Conservation (phyloP, 345 rosid genomes). For the Citrus reticulata region DNA sequence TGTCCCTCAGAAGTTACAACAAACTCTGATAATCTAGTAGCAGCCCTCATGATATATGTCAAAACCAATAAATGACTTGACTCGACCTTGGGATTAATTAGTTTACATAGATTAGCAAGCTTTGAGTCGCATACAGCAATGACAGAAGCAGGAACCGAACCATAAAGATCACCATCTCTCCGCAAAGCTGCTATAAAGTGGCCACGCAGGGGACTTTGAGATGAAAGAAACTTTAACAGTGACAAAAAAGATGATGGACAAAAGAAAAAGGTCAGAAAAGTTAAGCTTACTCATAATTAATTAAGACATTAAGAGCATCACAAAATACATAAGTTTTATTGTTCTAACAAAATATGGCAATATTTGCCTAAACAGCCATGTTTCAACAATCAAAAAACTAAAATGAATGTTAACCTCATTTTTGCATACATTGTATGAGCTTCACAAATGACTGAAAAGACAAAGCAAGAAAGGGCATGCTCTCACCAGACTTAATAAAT, state of each 20-base stretch:
- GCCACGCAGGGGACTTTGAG: constrained; percentile 64
- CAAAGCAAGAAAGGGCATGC: background rate
- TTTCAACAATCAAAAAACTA: background rate
- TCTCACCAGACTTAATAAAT: background rate
- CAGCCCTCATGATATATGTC: constrained; percentile 61
- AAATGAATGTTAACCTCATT: background rate
- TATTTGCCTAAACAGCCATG: background rate
- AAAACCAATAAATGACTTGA: constrained; percentile 53
- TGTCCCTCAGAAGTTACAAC: constrained; percentile 37
- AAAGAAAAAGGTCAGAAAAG: background rate
- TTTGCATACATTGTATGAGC: background rate
- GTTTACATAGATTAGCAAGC: constrained; percentile 58
- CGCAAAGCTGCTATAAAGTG: constrained; percentile 73
- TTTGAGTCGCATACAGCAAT: constrained; percentile 68
- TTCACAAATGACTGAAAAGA: background rate
- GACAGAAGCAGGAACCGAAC: constrained; percentile 72
- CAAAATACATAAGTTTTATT: background rate
- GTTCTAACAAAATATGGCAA: background rate
- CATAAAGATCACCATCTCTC: constrained; percentile 58
- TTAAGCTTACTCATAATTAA: constrained; percentile 2
- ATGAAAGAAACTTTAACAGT: constrained; percentile 59
- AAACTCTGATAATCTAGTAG: constrained; percentile 44
- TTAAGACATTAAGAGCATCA: background rate
- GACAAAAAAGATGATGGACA: constrained; percentile 8
- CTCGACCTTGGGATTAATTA: constrained; percentile 58